phyloP scores from a whole-genome alignment of 768 basidiomycete species.

The Lactifluus pinguis region DNA sequence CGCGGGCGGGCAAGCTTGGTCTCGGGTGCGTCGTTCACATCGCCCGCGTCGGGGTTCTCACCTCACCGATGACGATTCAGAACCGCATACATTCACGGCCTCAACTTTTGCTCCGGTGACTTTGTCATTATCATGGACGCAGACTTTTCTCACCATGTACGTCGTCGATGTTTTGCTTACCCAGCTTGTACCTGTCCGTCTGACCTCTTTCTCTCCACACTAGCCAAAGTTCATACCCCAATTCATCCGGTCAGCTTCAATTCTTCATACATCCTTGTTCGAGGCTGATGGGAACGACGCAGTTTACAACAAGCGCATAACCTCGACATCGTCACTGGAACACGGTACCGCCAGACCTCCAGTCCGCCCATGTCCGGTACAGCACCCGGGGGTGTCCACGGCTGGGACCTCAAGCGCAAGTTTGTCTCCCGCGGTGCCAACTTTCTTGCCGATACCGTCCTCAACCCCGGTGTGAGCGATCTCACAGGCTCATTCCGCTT shows the following conservation, averaged over 20 bases:
- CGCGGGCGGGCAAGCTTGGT: constrained; percentile 84
- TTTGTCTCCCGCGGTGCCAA: constrained; percentile 85
- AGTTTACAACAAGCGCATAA: constrained; percentile 81
- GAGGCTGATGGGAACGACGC: not conserved
- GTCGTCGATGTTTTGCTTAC: constrained; percentile 22
- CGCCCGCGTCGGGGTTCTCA: not conserved
- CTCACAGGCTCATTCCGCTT: constrained; percentile 85
- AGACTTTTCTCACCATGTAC: constrained; percentile 89
- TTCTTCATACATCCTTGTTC: not conserved
- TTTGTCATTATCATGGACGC: constrained; percentile 98
- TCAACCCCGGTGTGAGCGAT: constrained; percentile 82
- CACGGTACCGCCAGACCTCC: constrained; percentile 65
- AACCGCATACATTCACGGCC: constrained; percentile 87
- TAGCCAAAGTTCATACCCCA: constrained; percentile 94
- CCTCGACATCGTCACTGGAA: constrained; percentile 89
- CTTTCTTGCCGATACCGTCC: constrained; percentile 77
- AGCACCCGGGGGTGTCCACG: constrained; percentile 77
- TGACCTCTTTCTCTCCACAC: not conserved
- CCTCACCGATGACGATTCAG: constrained; percentile 29
- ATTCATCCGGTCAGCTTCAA: constrained; percentile 58
- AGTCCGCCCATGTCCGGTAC: constrained; percentile 49
- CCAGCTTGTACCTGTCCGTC: not conserved
- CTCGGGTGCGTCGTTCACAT: constrained; percentile 50
- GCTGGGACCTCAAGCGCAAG: constrained; percentile 89
- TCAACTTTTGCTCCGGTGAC: constrained; percentile 83